Conservation (phyloP, 2,329 filamentous ascomycete species). For the Xylariomycetidae sp. region DNA sequence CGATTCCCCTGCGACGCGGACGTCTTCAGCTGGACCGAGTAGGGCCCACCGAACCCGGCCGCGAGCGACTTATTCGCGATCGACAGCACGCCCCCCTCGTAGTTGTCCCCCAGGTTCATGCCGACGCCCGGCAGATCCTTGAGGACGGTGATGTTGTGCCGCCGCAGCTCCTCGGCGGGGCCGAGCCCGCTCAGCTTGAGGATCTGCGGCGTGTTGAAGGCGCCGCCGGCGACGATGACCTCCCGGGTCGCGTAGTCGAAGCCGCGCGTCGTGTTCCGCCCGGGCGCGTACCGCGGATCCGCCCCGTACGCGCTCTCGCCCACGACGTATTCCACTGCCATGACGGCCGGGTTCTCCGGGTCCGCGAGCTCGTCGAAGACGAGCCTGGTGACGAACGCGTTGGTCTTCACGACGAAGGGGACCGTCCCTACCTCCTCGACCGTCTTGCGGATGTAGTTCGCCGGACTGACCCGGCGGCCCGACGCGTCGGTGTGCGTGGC, state of each 20-base stretch:
- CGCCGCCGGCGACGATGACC: conserved; percentile 44
- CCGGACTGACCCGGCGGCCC: conserved; percentile 12
- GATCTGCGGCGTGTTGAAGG: conserved; percentile 42
- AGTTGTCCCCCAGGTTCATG: conserved; percentile 54
- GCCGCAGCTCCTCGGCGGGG: conserved; percentile 31
- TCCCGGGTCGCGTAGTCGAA: conserved; percentile 33
- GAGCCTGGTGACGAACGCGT: too few species aligned
- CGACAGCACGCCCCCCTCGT: conserved; percentile 39
- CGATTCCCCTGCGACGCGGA: conserved; percentile 1
- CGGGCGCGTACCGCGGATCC: conserved; percentile 29
- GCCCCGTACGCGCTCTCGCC: conserved; percentile 38
- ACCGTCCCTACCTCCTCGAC: too few species aligned
- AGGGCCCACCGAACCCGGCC: not conserved
- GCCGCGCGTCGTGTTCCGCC: conserved; percentile 15
- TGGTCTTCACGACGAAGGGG: too few species aligned
- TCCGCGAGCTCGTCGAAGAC: too few species aligned
- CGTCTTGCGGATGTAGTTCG: conserved; percentile 16
- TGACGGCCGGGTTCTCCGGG: conserved; percentile 29
- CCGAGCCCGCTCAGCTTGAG: conserved; percentile 44
- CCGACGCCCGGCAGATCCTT: conserved; percentile 59
- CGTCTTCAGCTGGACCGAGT: conserved; percentile 1
- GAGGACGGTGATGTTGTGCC: conserved; percentile 45
- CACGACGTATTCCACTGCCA: conserved; percentile 36
- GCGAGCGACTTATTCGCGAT: conserved; percentile 30
- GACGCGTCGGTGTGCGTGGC: conserved; percentile 15